Evolutionary conservation across 2,329 filamentous ascomycete genomes (phyloP).

Genomic region (Microdochium paspali): DNA sequence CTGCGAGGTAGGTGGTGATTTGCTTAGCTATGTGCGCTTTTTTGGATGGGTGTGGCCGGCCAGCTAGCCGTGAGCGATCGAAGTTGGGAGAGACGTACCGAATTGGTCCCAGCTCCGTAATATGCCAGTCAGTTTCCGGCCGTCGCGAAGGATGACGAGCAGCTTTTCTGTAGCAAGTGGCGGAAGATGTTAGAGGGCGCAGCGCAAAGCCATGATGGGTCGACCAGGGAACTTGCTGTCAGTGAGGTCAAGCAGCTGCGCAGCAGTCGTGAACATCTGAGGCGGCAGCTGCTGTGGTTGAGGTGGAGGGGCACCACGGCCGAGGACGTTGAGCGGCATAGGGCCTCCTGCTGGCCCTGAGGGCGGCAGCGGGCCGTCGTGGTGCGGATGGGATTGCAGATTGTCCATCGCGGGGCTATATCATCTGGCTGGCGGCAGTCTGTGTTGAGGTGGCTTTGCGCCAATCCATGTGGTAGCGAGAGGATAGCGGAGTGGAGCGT

Average conservation of each 20-base stretch:
- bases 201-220: neutral
- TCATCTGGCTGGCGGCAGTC: neutral
- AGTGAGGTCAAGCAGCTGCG: slow-evolving; percentile 89
- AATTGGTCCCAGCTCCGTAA: slow-evolving; percentile 97
- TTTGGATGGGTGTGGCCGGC: too few species aligned
- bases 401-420: neutral
- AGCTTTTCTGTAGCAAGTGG: slow-evolving; percentile 68
- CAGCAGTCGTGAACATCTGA: slow-evolving; percentile 98
- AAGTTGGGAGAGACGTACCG: slow-evolving; percentile 46
- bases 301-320: slow-evolving; percentile 24
- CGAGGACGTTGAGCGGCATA: neutral
- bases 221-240: slow-evolving; percentile 62
- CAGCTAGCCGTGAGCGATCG: too few species aligned
- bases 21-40: too few species aligned
- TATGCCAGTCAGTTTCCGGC: slow-evolving; percentile 87
- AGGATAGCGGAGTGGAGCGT: too few species aligned
- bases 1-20: slow-evolving; percentile 44
- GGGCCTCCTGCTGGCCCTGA: neutral
- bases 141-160: slow-evolving; percentile 82
- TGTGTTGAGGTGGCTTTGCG: neutral
- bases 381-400: neutral
- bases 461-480: neutral
- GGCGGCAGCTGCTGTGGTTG: slow-evolving; percentile 61
- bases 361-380: neutral
- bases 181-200: neutral